phyloP scores from a whole-genome alignment of 768 basidiomycete genomes.

The Boletus huronensis region DNA sequence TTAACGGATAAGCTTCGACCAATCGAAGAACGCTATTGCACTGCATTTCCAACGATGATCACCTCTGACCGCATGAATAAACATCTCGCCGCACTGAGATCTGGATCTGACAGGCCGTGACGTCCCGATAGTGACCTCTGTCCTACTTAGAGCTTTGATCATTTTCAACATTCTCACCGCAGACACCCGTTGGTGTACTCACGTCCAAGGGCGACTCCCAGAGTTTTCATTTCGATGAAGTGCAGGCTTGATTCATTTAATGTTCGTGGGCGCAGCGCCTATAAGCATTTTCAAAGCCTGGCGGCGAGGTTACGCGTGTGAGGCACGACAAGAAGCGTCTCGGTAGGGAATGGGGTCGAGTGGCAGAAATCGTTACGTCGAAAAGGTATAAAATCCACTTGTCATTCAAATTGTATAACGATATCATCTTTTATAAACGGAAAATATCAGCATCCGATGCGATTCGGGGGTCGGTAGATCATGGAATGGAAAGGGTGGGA shows the following conservation, averaged over 20 bases:
- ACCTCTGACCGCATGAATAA: background rate
- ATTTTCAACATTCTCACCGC: background rate
- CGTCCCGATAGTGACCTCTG: background rate
- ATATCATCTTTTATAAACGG: constrained; percentile 4
- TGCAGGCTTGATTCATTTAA: background rate
- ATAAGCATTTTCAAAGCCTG: background rate
- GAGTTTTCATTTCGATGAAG: background rate
- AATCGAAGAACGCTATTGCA: background rate
- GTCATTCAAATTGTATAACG: background rate
- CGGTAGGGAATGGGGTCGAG: background rate
- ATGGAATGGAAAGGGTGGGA: constrained; percentile 2
- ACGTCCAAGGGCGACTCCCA: constrained; percentile 1
- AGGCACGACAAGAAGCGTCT: background rate
- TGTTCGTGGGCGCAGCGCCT: background rate
- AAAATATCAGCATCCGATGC: constrained; percentile 11
- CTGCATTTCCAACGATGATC: background rate
- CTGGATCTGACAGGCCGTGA: background rate
- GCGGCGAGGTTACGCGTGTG: background rate
- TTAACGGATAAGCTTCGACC: background rate
- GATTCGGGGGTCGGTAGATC: constrained; percentile 6
- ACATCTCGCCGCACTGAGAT: background rate
- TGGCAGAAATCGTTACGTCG: background rate
- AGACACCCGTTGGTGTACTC: background rate
- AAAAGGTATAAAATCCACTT: background rate
- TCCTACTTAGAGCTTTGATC: background rate